Evolutionary conservation across 1,139 yeast species (phyloP).

Genomic region (Pneumocystis wakefieldiae): DNA sequence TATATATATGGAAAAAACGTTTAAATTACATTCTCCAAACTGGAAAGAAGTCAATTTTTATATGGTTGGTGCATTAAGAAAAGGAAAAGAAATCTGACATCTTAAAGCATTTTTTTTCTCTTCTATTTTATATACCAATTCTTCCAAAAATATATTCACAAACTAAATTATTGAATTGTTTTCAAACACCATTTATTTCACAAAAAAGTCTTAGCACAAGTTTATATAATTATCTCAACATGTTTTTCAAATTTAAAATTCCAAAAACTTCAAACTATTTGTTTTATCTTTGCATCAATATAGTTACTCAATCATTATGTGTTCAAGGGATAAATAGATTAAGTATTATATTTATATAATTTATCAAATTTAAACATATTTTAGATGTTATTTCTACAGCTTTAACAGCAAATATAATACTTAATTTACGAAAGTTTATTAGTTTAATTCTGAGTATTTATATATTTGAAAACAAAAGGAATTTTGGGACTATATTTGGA

Average conservation of each 20-base stretch:
- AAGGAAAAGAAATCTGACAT: not conserved
- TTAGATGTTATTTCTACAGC: constrained; percentile 34
- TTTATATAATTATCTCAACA: constrained; percentile 1
- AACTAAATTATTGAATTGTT: constrained; percentile 11
- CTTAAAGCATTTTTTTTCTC: constrained; percentile 34
- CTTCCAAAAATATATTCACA: constrained; percentile 19
- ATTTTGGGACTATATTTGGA: constrained; percentile 31
- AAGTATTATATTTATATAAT: constrained; percentile 23
- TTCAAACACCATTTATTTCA: constrained; percentile 6
- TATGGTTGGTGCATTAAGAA: constrained; percentile 17
- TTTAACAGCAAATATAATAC: constrained; percentile 44
- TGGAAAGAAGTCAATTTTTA: constrained; percentile 58
- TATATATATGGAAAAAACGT: constrained; percentile 39
- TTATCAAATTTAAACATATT: not conserved
- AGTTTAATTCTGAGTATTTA: constrained; percentile 42
- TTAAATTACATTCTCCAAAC: constrained; percentile 36
- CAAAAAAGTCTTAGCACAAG: not conserved
- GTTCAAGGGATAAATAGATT: constrained; percentile 52
- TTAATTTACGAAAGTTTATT: constrained; percentile 45
- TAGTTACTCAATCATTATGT: constrained; percentile 49
- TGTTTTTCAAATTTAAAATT: not conserved
- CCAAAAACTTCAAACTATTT: constrained; percentile 17
- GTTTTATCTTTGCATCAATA: constrained; percentile 30
- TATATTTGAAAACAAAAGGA: constrained; percentile 30
- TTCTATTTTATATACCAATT: constrained; percentile 39